Evolutionary conservation across 2,329 filamentous ascomycete species (phyloP).

Genomic region (Pyricularia grisea): DNA sequence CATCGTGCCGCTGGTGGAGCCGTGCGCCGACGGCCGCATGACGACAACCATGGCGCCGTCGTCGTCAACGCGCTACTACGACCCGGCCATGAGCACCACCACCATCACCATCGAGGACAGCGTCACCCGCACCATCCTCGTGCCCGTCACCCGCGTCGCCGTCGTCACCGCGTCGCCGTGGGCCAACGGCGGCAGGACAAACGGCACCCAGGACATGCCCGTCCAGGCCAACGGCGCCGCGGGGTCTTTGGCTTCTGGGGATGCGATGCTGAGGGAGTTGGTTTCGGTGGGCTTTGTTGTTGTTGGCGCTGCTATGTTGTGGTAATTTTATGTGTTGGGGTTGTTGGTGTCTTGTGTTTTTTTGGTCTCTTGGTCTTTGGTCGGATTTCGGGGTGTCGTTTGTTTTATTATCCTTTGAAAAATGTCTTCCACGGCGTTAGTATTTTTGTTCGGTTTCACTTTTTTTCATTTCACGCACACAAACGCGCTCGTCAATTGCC

Average conservation of each 20-base stretch:
- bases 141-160: slow-evolving; percentile 2
- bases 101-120: slow-evolving; percentile 2
- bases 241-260: background rate
- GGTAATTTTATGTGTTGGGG: background rate
- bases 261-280: background rate
- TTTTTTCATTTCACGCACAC: background rate
- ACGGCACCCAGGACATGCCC: background rate
- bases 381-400: too few species aligned
- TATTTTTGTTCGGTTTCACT: background rate
- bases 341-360: background rate
- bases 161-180: background rate
- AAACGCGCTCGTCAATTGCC: background rate
- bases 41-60: slow-evolving; percentile 17
- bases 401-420: background rate
- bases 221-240: background rate
- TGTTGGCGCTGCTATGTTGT: background rate
- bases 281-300: background rate
- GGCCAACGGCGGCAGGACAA: background rate
- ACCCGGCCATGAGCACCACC: slow-evolving; percentile 4
- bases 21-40: slow-evolving; percentile 22
- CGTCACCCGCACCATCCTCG: slow-evolving; percentile 4
- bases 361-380: background rate
- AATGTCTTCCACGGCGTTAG: background rate
- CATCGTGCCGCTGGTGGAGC: background rate
- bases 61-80: slow-evolving; percentile 13